Conservation (phyloP, 2,329 filamentous ascomycete species). For the Trichoderma brevicompactum region DNA sequence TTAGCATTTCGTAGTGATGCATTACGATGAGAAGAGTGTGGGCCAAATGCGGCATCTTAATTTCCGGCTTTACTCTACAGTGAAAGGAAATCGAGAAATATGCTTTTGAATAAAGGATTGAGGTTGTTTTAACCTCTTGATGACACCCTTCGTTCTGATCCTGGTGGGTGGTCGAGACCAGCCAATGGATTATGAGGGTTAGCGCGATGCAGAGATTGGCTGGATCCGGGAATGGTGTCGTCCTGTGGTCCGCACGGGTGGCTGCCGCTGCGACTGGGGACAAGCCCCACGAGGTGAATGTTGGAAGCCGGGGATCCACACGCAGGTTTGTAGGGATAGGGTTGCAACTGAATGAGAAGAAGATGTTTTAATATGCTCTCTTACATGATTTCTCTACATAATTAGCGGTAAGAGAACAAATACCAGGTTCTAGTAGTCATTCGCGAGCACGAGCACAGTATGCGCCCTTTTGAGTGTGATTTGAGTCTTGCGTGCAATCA, state of each 20-base stretch:
- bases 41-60: too few relatives aligned
- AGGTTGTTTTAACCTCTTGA: conserved; percentile 8
- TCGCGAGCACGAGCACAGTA: too few relatives aligned
- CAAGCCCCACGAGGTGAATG: conserved; percentile 7
- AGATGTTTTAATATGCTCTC: background rate
- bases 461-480: background rate
- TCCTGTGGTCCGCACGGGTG: conserved; percentile 10
- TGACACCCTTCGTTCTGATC: conserved; percentile 4
- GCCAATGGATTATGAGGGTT: background rate
- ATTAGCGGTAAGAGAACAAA: too few relatives aligned
- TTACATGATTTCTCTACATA: too few relatives aligned
- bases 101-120: background rate
- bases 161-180: background rate
- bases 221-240: conserved; percentile 11
- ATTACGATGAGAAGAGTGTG: too few relatives aligned
- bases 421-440: too few relatives aligned
- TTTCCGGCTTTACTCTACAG: background rate
- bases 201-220: conserved; percentile 5
- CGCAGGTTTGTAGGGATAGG: too few relatives aligned
- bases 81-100: background rate
- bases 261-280: conserved; percentile 15
- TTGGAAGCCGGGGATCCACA: background rate
- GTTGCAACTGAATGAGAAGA: background rate
- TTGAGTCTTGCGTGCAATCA: background rate
- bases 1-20: too few relatives aligned